Base-by-base conservation (phyloP, 129 eudicot genomes). In the Chrysanthemum seticuspe region DNA sequence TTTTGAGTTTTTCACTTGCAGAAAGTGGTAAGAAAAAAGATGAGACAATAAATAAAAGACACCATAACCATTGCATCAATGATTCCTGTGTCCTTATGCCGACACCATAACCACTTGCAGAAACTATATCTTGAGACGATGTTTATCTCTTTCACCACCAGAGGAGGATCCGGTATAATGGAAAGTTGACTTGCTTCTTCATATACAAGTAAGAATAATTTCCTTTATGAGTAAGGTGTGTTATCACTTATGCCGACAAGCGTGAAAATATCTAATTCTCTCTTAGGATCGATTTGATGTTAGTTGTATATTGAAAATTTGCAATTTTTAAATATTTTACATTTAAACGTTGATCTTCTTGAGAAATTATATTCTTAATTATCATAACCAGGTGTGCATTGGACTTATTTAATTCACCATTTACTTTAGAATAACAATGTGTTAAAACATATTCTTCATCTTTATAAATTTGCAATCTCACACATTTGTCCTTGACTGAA, bases 1-100 rank as follows among this genome's bases (percentile, higher is more conserved):
- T n/a, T n/a, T n/a, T n/a, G n/a, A n/a, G n/a, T 44, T 78, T 77
- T 4, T 64, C 69, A 71, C 76, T 74, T 53, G 45, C 19, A 23
- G 78, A 56, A 57, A 62, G 74, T 31, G 62, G 58, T 13, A 68
- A 16, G 68, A 63, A 11, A 55, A 71, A 51, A 67, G 51, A 74
- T n/a, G 56, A 84, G 21, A 75, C 3, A 51, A 19, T 58, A 3
- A 71, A 70, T 13, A 81, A 36, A 76, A 70, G 23, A 53, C 23
- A 70, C 44, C 68, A 61, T 10, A 59, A 21, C 76, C 57, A 62
- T 51, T 70, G 81, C 65, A 52, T 61, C 53, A 57, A 62, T 61
- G 49, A 25, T 56, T 68, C 14, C 2, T 73, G 15, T 62, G 62
- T 45, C 4, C 6, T 73, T n/a, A n/a, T n/a, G n/a, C n/a, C n/a